phyloP scores from a whole-genome alignment of 164 flowering plant species.

The Protea cynaroides region DNA sequence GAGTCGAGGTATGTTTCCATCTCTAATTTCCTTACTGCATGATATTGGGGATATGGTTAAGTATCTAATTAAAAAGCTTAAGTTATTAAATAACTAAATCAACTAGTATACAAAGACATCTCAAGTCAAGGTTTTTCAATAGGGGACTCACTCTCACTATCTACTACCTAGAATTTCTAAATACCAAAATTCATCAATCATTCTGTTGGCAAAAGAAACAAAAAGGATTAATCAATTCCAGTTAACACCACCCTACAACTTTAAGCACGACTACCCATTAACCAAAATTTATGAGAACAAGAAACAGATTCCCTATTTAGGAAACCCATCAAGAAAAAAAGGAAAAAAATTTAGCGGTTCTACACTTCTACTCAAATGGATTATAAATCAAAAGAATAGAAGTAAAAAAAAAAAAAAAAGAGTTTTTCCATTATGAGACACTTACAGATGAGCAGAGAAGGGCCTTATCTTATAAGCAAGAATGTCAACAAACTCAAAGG shows the following conservation, averaged over 20 bases:
- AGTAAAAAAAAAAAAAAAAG: too few relatives aligned
- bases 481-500: neutral
- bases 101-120: too few relatives aligned
- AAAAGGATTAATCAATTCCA: neutral
- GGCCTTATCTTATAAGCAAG: constrained; percentile 5
- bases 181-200: neutral
- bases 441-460: constrained; percentile 4
- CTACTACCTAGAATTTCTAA: too few relatives aligned
- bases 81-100: too few relatives aligned
- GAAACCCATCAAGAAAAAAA: neutral
- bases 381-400: neutral
- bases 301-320: neutral
- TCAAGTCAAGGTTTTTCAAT: too few relatives aligned
- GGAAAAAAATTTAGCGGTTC: neutral
- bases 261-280: neutral
- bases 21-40: too few relatives aligned
- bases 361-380: neutral
- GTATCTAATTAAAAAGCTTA: too few relatives aligned
- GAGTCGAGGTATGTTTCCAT: too few relatives aligned
- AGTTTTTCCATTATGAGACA: neutral
- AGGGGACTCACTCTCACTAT: too few relatives aligned
- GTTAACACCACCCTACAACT: neutral
- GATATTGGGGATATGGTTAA: too few relatives aligned
- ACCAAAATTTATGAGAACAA: neutral
- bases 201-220: too few relatives aligned